Conservation (phyloP, 2,329 filamentous ascomycete genomes). For the Stemphylium lycopersici region DNA sequence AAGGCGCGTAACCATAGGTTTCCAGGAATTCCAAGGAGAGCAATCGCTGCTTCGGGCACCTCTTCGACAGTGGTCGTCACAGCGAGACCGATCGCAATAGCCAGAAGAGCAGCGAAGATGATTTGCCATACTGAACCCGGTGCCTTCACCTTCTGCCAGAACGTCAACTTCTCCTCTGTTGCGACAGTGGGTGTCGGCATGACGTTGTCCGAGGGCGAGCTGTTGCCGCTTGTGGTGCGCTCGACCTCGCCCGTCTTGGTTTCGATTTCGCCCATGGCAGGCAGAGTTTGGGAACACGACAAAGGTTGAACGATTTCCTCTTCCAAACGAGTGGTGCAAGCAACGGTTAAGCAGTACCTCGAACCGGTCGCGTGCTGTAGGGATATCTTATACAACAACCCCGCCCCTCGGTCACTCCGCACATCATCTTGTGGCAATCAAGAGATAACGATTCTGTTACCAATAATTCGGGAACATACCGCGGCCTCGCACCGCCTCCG, state of each 20-base stretch:
- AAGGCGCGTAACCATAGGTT: constrained; percentile 58
- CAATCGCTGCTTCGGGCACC: constrained; percentile 52
- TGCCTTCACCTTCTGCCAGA: constrained; percentile 49
- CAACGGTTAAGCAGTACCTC: not conserved
- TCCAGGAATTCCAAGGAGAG: constrained; percentile 57
- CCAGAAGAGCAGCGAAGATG: constrained; percentile 56
- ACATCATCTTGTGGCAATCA: constrained; percentile 21
- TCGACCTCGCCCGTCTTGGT: constrained; percentile 20
- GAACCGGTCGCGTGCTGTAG: constrained; percentile 2
- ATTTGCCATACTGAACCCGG: constrained; percentile 59
- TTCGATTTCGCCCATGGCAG: constrained; percentile 27
- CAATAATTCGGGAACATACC: not conserved
- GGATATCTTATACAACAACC: constrained; percentile 25
- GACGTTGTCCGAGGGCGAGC: constrained; percentile 11
- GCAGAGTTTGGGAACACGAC: not conserved
- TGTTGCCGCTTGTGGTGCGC: constrained; percentile 16
- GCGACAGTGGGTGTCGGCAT: constrained; percentile 21
- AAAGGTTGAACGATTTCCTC: not conserved
- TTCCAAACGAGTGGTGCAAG: not conserved
- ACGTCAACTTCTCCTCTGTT: constrained; percentile 30
- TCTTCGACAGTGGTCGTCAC: constrained; percentile 53
- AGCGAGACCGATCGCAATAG: constrained; percentile 57
- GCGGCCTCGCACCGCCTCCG: not conserved
- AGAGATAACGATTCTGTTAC: constrained; percentile 27
- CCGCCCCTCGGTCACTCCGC: constrained; percentile 12